Conservation (phyloP, 345 rosid genomes). For the Litchi chinensis region DNA sequence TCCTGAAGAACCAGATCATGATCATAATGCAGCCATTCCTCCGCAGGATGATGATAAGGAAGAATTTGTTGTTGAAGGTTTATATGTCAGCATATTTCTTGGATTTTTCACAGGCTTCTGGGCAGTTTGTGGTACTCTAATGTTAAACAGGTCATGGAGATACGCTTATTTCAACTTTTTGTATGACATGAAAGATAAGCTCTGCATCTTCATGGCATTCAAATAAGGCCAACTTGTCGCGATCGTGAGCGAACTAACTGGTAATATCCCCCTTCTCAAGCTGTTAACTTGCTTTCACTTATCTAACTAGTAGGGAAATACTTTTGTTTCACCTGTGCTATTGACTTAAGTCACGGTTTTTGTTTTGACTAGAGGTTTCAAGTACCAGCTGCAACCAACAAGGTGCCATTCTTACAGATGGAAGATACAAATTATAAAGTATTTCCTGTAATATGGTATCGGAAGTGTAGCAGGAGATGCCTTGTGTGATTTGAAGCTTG, state of each 20-base stretch:
- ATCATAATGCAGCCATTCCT: not conserved
- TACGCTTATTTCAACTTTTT: not conserved
- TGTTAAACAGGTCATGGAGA: not conserved
- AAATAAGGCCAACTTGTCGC: not conserved
- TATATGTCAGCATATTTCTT: conserved; percentile 1
- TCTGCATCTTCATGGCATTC: not conserved
- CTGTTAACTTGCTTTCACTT: too few species aligned
- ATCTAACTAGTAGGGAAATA: too few species aligned
- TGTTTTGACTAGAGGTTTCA: too few species aligned
- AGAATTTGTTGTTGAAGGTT: not conserved
- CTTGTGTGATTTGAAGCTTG: too few species aligned
- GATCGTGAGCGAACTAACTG: not conserved
- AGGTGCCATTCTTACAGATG: too few species aligned
- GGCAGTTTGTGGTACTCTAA: not conserved
- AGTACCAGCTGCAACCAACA: too few species aligned
- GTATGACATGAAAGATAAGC: not conserved
- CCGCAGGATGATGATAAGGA: not conserved
- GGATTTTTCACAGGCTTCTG: conserved; percentile 9
- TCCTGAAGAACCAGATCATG: not conserved
- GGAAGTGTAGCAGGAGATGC: too few species aligned
- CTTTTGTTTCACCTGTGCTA: too few species aligned
- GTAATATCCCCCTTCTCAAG: not conserved
- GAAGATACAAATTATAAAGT: too few species aligned
- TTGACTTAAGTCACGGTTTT: too few species aligned
- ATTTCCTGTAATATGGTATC: too few species aligned